These are phyloP conservation scores for Daldinia sp. DNA, from an alignment of 2,329 filamentous ascomycete species.

Conservation along the genomic window DNA sequence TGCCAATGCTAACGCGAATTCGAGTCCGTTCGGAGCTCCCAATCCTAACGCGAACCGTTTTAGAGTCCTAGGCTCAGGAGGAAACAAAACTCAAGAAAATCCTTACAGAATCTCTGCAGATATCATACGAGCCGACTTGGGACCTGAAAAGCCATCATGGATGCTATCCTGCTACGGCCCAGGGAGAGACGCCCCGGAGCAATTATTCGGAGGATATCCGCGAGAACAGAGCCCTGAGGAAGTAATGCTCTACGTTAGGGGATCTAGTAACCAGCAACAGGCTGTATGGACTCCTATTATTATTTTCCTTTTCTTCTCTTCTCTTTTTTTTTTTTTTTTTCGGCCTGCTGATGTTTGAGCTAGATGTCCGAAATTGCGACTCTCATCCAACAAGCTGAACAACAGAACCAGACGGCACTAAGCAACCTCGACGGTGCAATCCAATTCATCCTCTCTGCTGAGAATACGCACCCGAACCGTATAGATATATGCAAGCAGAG, in stretches of 20 bases:
- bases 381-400: conserved; percentile 72
- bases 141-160: conserved; percentile 81
- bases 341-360: conserved; percentile 19
- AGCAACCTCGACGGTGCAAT: conserved; percentile 78
- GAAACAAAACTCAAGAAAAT: conserved; percentile 35
- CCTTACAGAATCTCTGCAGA: conserved; percentile 68
- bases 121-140: conserved; percentile 74
- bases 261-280: conserved; percentile 51
- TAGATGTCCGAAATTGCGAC: conserved; percentile 71
- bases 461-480: conserved; percentile 80
- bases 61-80: conserved; percentile 46
- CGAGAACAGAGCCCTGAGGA: conserved; percentile 93
- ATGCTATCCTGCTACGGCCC: conserved; percentile 89
- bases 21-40: conserved; percentile 55
- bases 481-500: conserved; percentile 70
- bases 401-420: conserved; percentile 79
- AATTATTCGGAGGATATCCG: conserved; percentile 82
- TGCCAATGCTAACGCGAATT: conserved; percentile 12
- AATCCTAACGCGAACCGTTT: conserved; percentile 51
- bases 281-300: conserved; percentile 63
- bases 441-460: conserved; percentile 73
- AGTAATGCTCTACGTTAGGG: conserved; percentile 79
- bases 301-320: too few relatives aligned
- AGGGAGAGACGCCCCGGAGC: conserved; percentile 78
- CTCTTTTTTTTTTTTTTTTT: conserved; percentile 1